Base-by-base conservation (phyloP, 2,329 filamentous ascomycete genomes). In the Diplodia mutila region DNA sequence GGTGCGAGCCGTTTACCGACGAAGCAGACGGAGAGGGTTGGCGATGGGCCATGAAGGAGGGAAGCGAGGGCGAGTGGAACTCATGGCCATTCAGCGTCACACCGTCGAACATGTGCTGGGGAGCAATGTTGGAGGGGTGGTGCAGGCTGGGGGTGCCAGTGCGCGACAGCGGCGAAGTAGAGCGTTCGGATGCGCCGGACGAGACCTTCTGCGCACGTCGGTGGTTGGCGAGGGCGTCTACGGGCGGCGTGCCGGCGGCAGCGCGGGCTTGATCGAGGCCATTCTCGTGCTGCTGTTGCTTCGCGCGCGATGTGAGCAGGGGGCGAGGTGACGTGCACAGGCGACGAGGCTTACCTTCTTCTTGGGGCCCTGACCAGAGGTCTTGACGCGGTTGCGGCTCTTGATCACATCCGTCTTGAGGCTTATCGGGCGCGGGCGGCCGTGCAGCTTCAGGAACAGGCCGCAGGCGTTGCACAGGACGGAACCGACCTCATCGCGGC, bases 391-490 rank as follows among this genome's bases (percentile, higher is more conserved):
- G 82, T 99, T 99, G 75, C 95, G 93, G 84, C 94, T 97, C 85
- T 99, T 99, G 84, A 99, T 99, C 73, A 98, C 94, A 84, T 99
- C 95, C 59, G 95, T 98, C 86, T 99, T 99, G 74, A 99, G 87
- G 74, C 92, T 97, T 79, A 97, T 97, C 73, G 95, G 95, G 67
- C 95, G 90, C 69, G 95, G 89, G 29, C 94, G 91, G 71, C 94
- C 94, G 79, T 99, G 95, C 73, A 99, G 86, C 86, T 99, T 99
- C 75, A 98, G 87, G 81, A 98, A 99, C 67, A 99, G 87, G 69
- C 95, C 95, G 81, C 95, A 99, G 75, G 95, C 95, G 82, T 99
- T 99, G 89, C 95, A 99, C 64, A 99, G 90, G 46, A 99, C 94
- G 0, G 93, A 91, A 72, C 95, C 95, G 75, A 91, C 89, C 83